Base-by-base conservation (phyloP, 768 basidiomycete species). In the Omphalotus guepiniiformis region DNA sequence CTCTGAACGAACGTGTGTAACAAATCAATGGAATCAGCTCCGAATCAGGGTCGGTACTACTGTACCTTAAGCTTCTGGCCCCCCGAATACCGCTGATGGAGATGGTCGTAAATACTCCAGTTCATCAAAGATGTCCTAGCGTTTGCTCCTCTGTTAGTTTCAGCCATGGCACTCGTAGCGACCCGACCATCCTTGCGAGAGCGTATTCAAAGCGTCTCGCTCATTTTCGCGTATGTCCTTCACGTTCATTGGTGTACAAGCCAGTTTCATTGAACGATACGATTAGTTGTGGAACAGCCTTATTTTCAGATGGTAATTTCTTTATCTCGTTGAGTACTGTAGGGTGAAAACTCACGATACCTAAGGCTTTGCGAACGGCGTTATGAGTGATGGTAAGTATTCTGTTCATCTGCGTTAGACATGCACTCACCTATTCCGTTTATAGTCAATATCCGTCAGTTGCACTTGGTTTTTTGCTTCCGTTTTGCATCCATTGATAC, bases 271-370 rank as follows among this genome's bases (percentile, higher is more conserved):
- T 43, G 42, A 53, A 23, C n/a, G 15, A 37, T 15, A 21, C 15
- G 27, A 18, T 13, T 39, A 89, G 88, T 13, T 91, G 89, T 61
- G 89, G 89, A 59, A 93, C 90, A 3, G 89, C 90, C 35, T 70
- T 92, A 37, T 91, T 93, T 68, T 90, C 88, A 22, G 89, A 93
- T 63, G 89, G 88, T 85, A 65, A 22, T 55, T 29, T 9, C 4
- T 30, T 44, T 18, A 21, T 38, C 29, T 23, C 50, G 26, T 26
- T 28, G n/a, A 6, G 7, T 16, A 40, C 15, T 7, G 5, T n/a
- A 27, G 22, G 15, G 37, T 38, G 28, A 16, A 37, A 44, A 25
- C 28, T 39, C n/a, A 13, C 1, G 7, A 18, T 47, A n/a, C 39
- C 39, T 42, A 48, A 89, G 87, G 88, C 23, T 92, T 90, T 61